These are phyloP conservation scores for Colletotrichum cordylinicola DNA, from an alignment of 2,329 filamentous ascomycete species.

Conservation along the genomic window DNA sequence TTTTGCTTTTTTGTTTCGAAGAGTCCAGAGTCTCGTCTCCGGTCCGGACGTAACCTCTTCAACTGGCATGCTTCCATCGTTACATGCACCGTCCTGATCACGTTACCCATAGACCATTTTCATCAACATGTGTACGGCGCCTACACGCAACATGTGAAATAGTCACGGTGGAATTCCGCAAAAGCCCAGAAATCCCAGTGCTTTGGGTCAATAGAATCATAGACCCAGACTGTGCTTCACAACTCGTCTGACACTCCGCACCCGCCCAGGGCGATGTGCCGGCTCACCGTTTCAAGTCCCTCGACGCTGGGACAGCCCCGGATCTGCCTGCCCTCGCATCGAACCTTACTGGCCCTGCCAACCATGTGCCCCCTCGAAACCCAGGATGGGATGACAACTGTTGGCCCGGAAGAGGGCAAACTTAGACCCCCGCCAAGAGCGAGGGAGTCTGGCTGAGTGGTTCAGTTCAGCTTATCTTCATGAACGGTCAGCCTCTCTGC, in stretches of 20 bases:
- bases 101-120: background rate
- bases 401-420: background rate
- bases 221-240: background rate
- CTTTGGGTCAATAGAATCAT: background rate
- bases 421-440: background rate
- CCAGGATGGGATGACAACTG: constrained; percentile 15
- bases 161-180: background rate
- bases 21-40: background rate
- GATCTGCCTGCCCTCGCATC: constrained; percentile 1
- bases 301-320: constrained; percentile 6
- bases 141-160: background rate
- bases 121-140: background rate
- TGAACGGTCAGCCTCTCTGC: background rate
- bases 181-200: background rate
- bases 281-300: constrained; percentile 1
- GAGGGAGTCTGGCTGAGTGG: background rate
- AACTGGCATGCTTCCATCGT: background rate
- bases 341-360: constrained; percentile 3
- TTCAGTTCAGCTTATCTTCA: background rate
- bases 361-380: background rate
- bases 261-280: background rate
- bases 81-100: background rate
- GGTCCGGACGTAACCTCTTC: background rate
- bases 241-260: background rate
- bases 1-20: constrained; percentile 3